A percentile compares a stretch with the other conserved stretches of the same genome.
phyloP scores from a whole-genome alignment of 2,329 filamentous ascomycete species.

The Shiraia sp. region DNA sequence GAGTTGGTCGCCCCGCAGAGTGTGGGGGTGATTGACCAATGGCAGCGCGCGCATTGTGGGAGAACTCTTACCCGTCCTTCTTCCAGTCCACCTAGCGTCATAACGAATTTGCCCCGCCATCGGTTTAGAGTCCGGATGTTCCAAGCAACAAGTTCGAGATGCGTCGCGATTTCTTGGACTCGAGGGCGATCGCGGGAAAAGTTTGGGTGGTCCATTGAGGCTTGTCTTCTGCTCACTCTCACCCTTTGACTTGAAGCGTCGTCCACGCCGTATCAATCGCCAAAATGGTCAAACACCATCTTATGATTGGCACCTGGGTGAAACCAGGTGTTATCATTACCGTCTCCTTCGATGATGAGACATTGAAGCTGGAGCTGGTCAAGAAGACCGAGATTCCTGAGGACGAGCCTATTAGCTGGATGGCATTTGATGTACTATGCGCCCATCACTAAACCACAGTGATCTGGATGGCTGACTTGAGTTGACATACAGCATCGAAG shows the following conservation, averaged over 20 bases:
- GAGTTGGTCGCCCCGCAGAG: constrained; percentile 25
- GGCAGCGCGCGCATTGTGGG: constrained; percentile 27
- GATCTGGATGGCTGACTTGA: constrained; percentile 16
- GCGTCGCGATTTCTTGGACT: constrained; percentile 3
- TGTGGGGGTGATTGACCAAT: constrained; percentile 60
- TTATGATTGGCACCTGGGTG: constrained; percentile 93
- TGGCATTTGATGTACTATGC: constrained; percentile 77
- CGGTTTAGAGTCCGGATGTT: constrained; percentile 15
- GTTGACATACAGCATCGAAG: constrained; percentile 65
- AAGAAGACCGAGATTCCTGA: constrained; percentile 80
- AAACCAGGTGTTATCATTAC: constrained; percentile 89
- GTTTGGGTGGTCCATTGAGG: neutral
- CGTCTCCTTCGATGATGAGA: constrained; percentile 83
- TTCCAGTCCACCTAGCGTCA: constrained; percentile 11
- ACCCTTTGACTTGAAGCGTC: no score
- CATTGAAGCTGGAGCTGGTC: constrained; percentile 71
- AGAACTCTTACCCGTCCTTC: constrained; percentile 30
- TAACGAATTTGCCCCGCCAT: constrained; percentile 26
- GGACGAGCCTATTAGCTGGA: constrained; percentile 90
- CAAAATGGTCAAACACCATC: constrained; percentile 74
- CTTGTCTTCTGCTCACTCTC: constrained; percentile 1
- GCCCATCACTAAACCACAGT: neutral
- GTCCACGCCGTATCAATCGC: no score
- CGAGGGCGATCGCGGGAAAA: constrained; percentile 5
- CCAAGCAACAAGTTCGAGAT: constrained; percentile 15